Evolutionary conservation across 257 asterid genomes (phyloP), one percentile per base, ranked within the genome.

Genomic region (Anisodus acutangulus): DNA sequence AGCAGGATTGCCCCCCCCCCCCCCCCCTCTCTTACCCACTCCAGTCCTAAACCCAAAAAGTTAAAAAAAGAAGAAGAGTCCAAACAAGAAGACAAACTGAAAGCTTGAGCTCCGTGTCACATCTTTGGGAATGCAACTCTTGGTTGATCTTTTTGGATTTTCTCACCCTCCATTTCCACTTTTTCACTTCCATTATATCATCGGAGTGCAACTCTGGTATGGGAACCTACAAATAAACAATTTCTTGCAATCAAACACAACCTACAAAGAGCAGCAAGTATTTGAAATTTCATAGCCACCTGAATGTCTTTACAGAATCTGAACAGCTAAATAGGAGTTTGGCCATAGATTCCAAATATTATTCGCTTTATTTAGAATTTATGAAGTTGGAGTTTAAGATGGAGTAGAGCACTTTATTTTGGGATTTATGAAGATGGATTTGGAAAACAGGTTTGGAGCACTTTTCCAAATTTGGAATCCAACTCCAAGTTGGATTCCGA

Each of bases 121-220:
- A 96, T 93, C 99, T 90, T 86, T 88, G 93, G 70, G 98, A 91
- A 85, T 96, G 97, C 92, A 94, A 91, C 94, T 96, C 99, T 87
- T 85, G 95, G 89, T 74, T 96, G 85, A 92, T 89, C 90, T 94
- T 96, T 86, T 93, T 94, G 41, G 87, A 92, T 91, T 94, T 96
- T 87, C 94, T 85, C 87, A 89, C 88, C 74, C 89, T 91, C 98
- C 98, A 93, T 91, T 90, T 93, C 99, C 99, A 96, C 84, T 82
- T 91, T 82, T 91, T 90, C 74, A 89, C 85, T 88, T 93, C 98
- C 81, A 86, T 86, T 37, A 78, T 87, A 84, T 92, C 93, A 89
- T 91, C 93, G 3, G 92, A 91, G 80, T 84, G 90, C 86, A 89
- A 85, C 88, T 96, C 97, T 8, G 99, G 98, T 70, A 93, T 86